Conservation (phyloP, 345 rosid species). For the Rhodamnia argentea region DNA sequence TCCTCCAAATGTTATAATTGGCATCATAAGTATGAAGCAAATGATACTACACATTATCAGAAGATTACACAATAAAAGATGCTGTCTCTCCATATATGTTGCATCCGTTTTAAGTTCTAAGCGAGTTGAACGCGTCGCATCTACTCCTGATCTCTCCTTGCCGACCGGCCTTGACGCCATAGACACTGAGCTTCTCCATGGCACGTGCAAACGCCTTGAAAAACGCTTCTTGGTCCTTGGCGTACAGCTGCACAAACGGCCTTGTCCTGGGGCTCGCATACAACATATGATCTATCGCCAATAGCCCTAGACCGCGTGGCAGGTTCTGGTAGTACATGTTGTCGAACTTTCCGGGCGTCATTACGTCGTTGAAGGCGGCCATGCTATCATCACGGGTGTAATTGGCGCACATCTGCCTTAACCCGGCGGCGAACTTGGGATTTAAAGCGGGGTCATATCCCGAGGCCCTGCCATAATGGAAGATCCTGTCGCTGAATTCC, state of each 20-base stretch:
- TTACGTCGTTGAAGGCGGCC: conserved; percentile 82
- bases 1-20: neutral
- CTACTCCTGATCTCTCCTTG: conserved; percentile 84
- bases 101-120: neutral
- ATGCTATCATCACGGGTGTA: conserved; percentile 49
- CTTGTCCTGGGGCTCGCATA: conserved; percentile 40
- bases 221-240: conserved; percentile 45
- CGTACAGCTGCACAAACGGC: conserved; percentile 60
- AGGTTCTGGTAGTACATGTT: conserved; percentile 73
- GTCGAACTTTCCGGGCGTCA: conserved; percentile 84
- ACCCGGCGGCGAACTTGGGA: conserved; percentile 54
- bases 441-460: conserved; percentile 35
- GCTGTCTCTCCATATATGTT: neutral
- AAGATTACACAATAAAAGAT: neutral
- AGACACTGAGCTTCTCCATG: conserved; percentile 71
- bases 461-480: conserved; percentile 6
- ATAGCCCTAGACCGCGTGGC: conserved; percentile 64
- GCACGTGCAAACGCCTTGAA: conserved; percentile 63
- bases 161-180: conserved; percentile 66
- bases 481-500: conserved; percentile 38
- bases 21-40: neutral
- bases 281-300: conserved; percentile 73
- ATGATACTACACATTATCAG: neutral
- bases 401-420: conserved; percentile 52
- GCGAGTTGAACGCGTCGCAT: conserved; percentile 67